Evolutionary conservation across 768 basidiomycete species (phyloP), one percentile per base, ranked within the genome.

Genomic region (Gloeophyllum trabeum): DNA sequence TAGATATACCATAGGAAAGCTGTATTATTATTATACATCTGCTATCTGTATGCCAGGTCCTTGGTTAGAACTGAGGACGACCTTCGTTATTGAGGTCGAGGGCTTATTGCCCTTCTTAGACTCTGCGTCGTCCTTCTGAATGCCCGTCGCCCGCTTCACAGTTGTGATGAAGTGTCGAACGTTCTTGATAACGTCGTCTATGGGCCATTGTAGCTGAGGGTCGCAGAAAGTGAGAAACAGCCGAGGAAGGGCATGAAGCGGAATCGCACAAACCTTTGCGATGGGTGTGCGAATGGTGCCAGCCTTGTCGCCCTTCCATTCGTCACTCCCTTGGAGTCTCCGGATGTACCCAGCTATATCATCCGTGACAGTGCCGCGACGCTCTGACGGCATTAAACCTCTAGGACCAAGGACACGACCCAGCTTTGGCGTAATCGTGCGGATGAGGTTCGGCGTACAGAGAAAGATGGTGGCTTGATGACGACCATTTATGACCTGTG

Each of bases 351-450:
- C 79, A 12, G 71, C 80, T 32, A 97, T 69, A 46, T 97, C 89
- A 39, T 91, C 86, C 1, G 89, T 88, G 16, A 98, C 94, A 1
- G 93, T 93, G 4, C 96, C 96, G 44, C 92, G 74, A 58, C 92
- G 80, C 47, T 84, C 88, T 5, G 87, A 85, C 7, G 96, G 96
- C 93, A 99, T 96, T 35, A 98, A 64, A 43, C 94, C 94, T 41
- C 88, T 77, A 32, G 91, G 93, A 51, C 94, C 62, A 62, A 86
- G 66, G 60, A 83, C 63, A 64, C 87, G 64, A 59, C 78, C 92
- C 2, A 98, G 71, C 53, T 75, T 80, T 4, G 84, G 78, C 10
- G 83, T 81, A 47, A 98, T 87, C 24, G 78, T 62, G 35, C 77
- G 73, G 42, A 91, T 75, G 53, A 94, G 76, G 12, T 76, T 71